These are phyloP conservation scores for Tylopilus rubrobrunneus DNA, from an alignment of 768 basidiomycete genomes.

Conservation along the genomic window DNA sequence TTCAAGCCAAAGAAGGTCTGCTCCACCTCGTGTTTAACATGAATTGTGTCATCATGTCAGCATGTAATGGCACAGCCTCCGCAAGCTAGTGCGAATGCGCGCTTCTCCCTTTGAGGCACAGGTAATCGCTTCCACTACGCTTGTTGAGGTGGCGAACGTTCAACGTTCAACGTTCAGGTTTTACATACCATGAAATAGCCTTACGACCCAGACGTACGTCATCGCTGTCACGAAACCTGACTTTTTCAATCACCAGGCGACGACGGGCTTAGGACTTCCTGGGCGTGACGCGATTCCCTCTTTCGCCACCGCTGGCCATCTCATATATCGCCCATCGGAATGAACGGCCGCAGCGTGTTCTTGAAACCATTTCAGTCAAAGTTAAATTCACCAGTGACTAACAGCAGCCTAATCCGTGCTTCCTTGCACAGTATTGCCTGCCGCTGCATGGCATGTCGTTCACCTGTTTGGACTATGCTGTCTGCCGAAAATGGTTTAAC, in stretches of 20 bases:
- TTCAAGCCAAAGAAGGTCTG: conserved; percentile 10
- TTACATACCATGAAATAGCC: conserved; percentile 20
- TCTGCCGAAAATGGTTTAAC: conserved; percentile 24
- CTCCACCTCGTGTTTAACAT: conserved; percentile 24
- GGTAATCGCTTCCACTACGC: conserved; percentile 8
- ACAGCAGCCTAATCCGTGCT: conserved; percentile 19
- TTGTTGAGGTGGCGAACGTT: conserved; percentile 11
- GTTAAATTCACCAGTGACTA: conserved; percentile 8
- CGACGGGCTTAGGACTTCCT: conserved; percentile 10
- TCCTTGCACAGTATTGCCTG: conserved; percentile 17
- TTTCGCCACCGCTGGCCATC: conserved; percentile 14
- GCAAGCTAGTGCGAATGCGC: conserved; percentile 1
- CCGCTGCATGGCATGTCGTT: conserved; percentile 12
- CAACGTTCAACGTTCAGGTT: conserved; percentile 23
- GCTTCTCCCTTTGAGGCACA: neutral
- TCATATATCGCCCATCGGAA: conserved; percentile 10
- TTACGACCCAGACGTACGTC: conserved; percentile 25
- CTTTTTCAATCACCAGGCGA: conserved; percentile 8
- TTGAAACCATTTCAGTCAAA: conserved; percentile 10
- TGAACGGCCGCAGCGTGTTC: conserved; percentile 19
- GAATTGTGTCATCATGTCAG: conserved; percentile 11
- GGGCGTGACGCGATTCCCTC: conserved; percentile 17
- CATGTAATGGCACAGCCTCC: conserved; percentile 14
- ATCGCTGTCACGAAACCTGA: conserved; percentile 16
- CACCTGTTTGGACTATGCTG: conserved; percentile 14